Base-by-base conservation (phyloP, 2,329 filamentous ascomycete genomes). In the Graphilbum sp. region DNA sequence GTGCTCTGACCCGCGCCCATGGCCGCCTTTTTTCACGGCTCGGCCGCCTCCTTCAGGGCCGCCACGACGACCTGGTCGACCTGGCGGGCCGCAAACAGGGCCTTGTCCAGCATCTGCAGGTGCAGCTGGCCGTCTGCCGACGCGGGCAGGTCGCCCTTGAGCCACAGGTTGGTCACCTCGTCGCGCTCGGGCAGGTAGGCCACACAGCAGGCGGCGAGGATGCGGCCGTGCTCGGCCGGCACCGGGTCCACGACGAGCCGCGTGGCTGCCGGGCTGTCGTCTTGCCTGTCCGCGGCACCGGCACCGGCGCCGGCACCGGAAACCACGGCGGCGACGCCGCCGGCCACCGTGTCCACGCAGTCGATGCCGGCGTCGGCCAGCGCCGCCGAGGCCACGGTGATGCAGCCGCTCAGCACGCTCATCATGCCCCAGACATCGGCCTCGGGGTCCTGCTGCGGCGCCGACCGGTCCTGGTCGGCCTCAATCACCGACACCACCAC, bases 311-410 rank as follows among this genome's bases (percentile, higher is more conserved):
- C 41, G 6, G 49, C 53, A 20, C 52, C 46, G 33, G 21, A 5
- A 24, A 90, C 76, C 35, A 93, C 58, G 4, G 85, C 88, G 23
- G 88, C 86, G 31, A 96, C 84, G 21, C 90, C 90, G 10, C 87
- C 90, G 23, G 81, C 74, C 16, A 95, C 79, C 24, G 88, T 71
- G 60, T 95, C 90, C 35, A 96, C 78, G 53, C 86, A 95, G 54
- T 98, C 90, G 43, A 98, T 95, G 9, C 86, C 86, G 1, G 90
- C 90, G 60, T 98, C 90, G 3, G 81, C 82, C 52, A 98, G 75
- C 13, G 90, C 90, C 10, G 88, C 88, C 39, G 86, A 87, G 10
- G 88, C 85, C 39, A 92, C 88, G 1, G 86, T 96, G 49, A 98
- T 86, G 53, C 87, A 95, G 1, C 85, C 85, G 20, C 85, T 79